Evolutionary conservation across 768 basidiomycete genomes (phyloP), one percentile per base, ranked within the genome.

Genomic region (Filobasidium floriforme): DNA sequence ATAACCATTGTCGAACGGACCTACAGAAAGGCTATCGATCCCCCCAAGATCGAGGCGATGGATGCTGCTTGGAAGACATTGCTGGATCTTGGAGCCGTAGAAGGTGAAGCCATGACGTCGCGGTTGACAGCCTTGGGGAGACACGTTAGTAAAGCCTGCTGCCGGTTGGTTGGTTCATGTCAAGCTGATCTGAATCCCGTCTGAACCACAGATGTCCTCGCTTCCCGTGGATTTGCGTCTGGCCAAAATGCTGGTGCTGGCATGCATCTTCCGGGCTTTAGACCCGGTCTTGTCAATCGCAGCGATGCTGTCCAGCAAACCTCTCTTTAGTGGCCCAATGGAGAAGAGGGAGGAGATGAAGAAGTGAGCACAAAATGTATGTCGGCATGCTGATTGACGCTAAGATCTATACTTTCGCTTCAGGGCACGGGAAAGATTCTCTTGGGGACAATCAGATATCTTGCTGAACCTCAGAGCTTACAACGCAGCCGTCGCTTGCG

Each of bases 181-280:
- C 66, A 18, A 6, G 55, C 19, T 28, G 59, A 55, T 6, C 60
- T 72, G 32, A 69, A 28, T 40, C 43, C 7, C n/a, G 52, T 62
- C 55, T 32, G 57, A 19, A 41, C 9, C 10, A 19, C 61, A 76
- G 14, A 71, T 92, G 89, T 83, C 89, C 1, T 83, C 87, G 79
- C 82, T 96, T n/a, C 92, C 92, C 0, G 80, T 94, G 15, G 93
- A 97, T 77, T 80, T 93, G 11, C 83, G 90, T 46, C 82, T 97
- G 29, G 90, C 86, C 9, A 97, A 96, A 89, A 93, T 97, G 89
- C 84, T 97, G 26, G 84, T 96, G 7, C 81, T 96, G 0, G 91
- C 85, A 0, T 84, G 87, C 6, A 83, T 93, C 55, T 92, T 97
- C 80, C 84, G 84, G 70, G 93, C 91, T 70, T 79, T 94, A 10